Conservation (phyloP, 2,329 filamentous ascomycete species). For the Alternaria gaisen region DNA sequence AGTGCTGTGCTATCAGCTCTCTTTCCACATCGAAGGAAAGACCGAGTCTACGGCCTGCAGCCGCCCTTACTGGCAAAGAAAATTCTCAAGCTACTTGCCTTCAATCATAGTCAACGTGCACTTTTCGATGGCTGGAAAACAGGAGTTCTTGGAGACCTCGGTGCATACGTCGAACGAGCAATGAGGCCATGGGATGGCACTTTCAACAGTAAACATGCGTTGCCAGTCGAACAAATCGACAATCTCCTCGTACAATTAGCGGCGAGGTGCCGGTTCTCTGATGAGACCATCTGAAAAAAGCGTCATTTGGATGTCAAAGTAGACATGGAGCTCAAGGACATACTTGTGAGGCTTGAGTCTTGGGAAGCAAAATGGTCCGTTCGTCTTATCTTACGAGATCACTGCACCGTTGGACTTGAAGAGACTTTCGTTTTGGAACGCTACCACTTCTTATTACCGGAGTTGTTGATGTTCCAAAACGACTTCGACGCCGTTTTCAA, state of each 20-base stretch:
- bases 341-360: conserved; percentile 61
- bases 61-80: conserved; percentile 68
- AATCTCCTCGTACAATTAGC: conserved; percentile 71
- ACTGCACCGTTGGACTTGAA: conserved; percentile 72
- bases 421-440: conserved; percentile 63
- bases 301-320: conserved; percentile 30
- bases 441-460: conserved; percentile 75
- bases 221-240: conserved; percentile 78
- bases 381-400: conserved; percentile 80
- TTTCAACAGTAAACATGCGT: conserved; percentile 43
- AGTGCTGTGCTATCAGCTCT: conserved; percentile 77
- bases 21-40: conserved; percentile 77
- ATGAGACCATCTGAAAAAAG: conserved; percentile 56
- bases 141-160: conserved; percentile 72
- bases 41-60: conserved; percentile 79
- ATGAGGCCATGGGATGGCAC: conserved; percentile 65
- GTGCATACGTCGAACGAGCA: conserved; percentile 72
- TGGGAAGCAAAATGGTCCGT: conserved; percentile 89
- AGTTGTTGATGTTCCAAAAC: conserved; percentile 74
- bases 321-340: conserved; percentile 36
- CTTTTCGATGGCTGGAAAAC: conserved; percentile 71
- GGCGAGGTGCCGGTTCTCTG: conserved; percentile 74
- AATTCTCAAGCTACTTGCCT: conserved; percentile 71
- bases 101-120: conserved; percentile 68
- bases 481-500: conserved; percentile 69